Evolutionary conservation across 495 filamentous ascomycete genomes (phyloP), one percentile per base, ranked within the genome.

Genomic region (Daldinia vernicosa): DNA sequence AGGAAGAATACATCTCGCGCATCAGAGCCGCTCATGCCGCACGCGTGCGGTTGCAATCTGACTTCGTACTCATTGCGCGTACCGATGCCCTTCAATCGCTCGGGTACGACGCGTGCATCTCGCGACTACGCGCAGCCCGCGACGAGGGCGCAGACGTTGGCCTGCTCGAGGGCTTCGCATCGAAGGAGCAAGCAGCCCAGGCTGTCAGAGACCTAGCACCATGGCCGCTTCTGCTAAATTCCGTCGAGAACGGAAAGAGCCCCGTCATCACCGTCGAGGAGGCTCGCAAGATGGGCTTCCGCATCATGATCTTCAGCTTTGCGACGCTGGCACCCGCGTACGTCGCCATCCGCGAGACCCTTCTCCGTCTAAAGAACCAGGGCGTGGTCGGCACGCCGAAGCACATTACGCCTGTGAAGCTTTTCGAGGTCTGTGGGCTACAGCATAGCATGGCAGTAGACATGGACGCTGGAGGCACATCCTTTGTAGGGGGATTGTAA

Each of bases 61-160:
- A 89, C 61, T 89, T 91, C 60, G 84, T 90, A 17, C 78, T 91
- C 9, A 91, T 91, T 61, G 89, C 89, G 7, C 83, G 89, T 12
- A 90, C 89, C 0, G 89, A 90, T 53, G 87, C 89, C 0, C 80
- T 89, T 11, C 87, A 89, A 64, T 80, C 81, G 28, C 82, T 82
- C 30, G 89, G 89, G 5, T 91, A 89, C 51, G 87, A 89, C 3
- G 89, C 71, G n/a, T 71, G 72, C 24, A 69, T 71, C n/a, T 26
- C 54, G 2, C 63, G 74, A 9, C 56, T 78, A 27, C 66, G 71
- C n/a, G 85, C 81, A 1, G 89, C 89, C 2, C 76, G 84, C 9
- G 85, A 88, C 0, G 78, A 83, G 32, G 87, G 90, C 15, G 87
- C 88, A 1, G 90, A 92, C 63, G 86, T 89, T 4, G 88, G 85